Evolutionary conservation across 768 basidiomycete genomes (phyloP).

Genomic region (Polyporus arcularius): DNA sequence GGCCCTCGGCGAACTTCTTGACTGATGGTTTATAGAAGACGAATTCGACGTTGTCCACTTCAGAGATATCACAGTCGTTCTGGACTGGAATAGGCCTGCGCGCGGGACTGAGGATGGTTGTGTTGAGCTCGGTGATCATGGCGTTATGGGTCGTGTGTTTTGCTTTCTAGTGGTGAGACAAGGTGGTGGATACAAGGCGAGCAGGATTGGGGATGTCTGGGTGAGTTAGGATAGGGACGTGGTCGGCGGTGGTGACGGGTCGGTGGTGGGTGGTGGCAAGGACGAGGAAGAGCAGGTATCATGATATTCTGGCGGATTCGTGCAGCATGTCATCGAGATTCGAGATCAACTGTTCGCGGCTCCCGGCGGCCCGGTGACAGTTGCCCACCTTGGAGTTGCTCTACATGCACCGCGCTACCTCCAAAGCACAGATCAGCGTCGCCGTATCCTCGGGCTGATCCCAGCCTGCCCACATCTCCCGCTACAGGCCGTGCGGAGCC

Average conservation of each 20-base stretch:
- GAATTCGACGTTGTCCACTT: constrained; percentile 61
- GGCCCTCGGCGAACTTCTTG: constrained; percentile 54
- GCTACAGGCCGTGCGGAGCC: too few relatives aligned
- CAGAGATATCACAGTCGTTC: constrained; percentile 59
- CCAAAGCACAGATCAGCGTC: too few relatives aligned
- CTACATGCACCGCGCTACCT: too few relatives aligned
- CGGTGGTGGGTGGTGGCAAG: neutral
- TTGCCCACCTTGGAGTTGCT: too few relatives aligned
- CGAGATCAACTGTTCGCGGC: neutral
- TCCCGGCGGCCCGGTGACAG: neutral
- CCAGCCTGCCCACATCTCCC: too few relatives aligned
- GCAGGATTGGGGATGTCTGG: neutral
- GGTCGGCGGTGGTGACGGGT: neutral
- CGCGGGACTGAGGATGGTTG: constrained; percentile 64
- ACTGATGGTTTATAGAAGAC: constrained; percentile 60
- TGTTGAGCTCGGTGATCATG: constrained; percentile 73
- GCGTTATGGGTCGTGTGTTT: neutral
- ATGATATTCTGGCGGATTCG: neutral
- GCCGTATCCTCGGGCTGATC: neutral
- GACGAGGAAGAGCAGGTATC: neutral
- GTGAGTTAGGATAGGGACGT: neutral
- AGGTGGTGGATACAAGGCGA: neutral
- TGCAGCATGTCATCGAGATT: neutral
- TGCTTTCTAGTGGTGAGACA: neutral
- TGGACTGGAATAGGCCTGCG: constrained; percentile 64